Conservation (phyloP, 169 alveolate genomes). For the Cyclospora cayetanensis region DNA sequence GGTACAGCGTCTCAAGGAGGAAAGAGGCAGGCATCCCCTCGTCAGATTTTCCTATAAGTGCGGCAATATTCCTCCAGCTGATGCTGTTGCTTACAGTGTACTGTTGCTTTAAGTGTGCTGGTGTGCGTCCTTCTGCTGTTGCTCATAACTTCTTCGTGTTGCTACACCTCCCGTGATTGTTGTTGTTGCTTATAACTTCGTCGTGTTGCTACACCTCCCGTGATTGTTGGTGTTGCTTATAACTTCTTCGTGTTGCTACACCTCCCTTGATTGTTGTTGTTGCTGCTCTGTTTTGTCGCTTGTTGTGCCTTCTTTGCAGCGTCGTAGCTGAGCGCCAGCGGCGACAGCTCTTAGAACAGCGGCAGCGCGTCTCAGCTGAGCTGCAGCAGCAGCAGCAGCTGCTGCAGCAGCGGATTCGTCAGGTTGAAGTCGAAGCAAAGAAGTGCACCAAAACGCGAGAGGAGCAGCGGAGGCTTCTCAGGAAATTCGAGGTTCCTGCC, state of each 20-base stretch:
- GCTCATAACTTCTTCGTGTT: too few relatives aligned
- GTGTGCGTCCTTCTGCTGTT: too few relatives aligned
- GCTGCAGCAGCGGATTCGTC: slow-evolving; percentile 16
- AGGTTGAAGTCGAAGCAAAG: slow-evolving; percentile 6
- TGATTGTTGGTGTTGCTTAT: neutral
- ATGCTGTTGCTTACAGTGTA: too few relatives aligned
- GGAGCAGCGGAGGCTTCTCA: slow-evolving; percentile 6
- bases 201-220: neutral
- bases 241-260: neutral
- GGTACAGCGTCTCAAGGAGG: slow-evolving; percentile 15
- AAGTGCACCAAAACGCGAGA: neutral
- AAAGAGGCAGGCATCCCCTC: slow-evolving; percentile 24
- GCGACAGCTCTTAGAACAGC: slow-evolving; percentile 43
- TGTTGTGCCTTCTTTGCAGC: neutral
- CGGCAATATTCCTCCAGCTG: too few relatives aligned
- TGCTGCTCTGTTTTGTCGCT: neutral
- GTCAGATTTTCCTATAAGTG: slow-evolving; percentile 22
- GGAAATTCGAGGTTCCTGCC: neutral
- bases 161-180: too few relatives aligned
- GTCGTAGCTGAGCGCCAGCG: slow-evolving; percentile 53
- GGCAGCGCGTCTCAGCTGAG: neutral
- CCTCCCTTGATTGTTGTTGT: too few relatives aligned
- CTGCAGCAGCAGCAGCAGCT: neutral
- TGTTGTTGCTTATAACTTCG: neutral
- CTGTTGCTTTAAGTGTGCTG: too few relatives aligned